A percentile compares a stretch with the other conserved stretches of the same genome.
phyloP scores from a whole-genome alignment of 2,329 filamentous ascomycete species.

The Penicillium polonicum region DNA sequence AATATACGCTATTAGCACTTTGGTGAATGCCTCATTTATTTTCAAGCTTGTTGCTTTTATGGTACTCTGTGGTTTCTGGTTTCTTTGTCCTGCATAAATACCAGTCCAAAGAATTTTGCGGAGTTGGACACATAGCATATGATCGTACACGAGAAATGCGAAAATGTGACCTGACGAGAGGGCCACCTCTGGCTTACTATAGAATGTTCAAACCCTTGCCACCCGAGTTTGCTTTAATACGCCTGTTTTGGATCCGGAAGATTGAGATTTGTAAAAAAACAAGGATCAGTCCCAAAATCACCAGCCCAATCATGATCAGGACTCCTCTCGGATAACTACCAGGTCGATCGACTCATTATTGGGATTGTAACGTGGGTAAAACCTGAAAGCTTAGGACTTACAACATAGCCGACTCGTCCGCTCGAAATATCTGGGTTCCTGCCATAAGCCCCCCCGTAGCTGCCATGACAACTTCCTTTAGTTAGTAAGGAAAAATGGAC shows the following conservation, averaged over 20 bases:
- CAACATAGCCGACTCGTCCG: conserved; percentile 45
- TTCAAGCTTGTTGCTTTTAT: background rate
- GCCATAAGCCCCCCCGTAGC: conserved; percentile 53
- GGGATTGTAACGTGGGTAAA: background rate
- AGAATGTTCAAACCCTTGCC: background rate
- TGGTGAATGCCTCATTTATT: background rate
- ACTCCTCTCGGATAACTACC: conserved; percentile 47
- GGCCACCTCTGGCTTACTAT: background rate
- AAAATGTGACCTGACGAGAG: background rate
- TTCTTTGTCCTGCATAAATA: background rate
- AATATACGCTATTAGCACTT: background rate
- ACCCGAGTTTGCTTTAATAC: background rate
- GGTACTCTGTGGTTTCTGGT: too few relatives aligned
- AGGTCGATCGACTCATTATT: background rate
- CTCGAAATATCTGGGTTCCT: conserved; percentile 52
- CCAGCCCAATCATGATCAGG: conserved; percentile 49
- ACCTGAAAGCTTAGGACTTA: background rate
- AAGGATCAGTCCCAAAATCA: conserved; percentile 43
- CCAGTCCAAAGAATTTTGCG: background rate
- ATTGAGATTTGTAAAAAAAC: conserved; percentile 37
- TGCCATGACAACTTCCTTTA: conserved; percentile 45
- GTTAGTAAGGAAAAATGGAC: conserved; percentile 2
- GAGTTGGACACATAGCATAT: background rate
- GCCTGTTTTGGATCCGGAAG: conserved; percentile 3
- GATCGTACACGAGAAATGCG: background rate